Evolutionary conservation across 1,139 yeast species (phyloP), one percentile per base, ranked within the genome.

Genomic region (Lodderomyces orthopsilosis): DNA sequence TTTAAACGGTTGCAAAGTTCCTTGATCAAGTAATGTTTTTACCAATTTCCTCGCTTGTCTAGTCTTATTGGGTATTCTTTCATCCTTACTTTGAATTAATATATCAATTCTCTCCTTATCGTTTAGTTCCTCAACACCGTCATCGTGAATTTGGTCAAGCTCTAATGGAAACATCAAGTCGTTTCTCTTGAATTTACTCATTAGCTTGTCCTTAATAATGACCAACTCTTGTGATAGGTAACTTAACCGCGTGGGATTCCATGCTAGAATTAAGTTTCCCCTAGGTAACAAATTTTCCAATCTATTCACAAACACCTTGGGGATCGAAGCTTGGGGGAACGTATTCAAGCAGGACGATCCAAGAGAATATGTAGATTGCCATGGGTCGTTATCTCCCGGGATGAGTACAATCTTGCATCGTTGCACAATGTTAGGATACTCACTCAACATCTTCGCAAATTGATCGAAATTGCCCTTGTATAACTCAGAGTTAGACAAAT

Each of bases 321-420:
- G 96, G 3, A 93, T 74, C 0, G 81, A 72, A 27, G 72, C 68
- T 54, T 84, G 85, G 0, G 98, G 98, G 70, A 88, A 77, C 24
- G 75, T 58, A 9, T 77, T 63, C 35, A 85, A 70, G 18, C 80
- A 70, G 0, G 89, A 75, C 8, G 70, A 60, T 2, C 94, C 94
- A 36, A 84, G 70, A 0, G 87, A 77, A 41, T 76, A 77, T 38
- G 84, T 73, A 0, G 94, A 81, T 38, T 83, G 83, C 98, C 98
- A 93, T 0, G 97, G 97, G 61, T 93, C 98, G 53, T 88, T 85
- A 37, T 81, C 80, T 0, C 98, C 98, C 0, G 98, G 97, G 1
- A 91, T 70, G 47, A 93, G 77, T 2, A 87, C 65, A 40, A 88
- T 63, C 37, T 79, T 77, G 36, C 68, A 63, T n/a, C 51, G 46